Evolutionary conservation across 2,329 filamentous ascomycete species (phyloP), one percentile per base, ranked within the genome.

Genomic region (Geoglossum cookeanum): DNA sequence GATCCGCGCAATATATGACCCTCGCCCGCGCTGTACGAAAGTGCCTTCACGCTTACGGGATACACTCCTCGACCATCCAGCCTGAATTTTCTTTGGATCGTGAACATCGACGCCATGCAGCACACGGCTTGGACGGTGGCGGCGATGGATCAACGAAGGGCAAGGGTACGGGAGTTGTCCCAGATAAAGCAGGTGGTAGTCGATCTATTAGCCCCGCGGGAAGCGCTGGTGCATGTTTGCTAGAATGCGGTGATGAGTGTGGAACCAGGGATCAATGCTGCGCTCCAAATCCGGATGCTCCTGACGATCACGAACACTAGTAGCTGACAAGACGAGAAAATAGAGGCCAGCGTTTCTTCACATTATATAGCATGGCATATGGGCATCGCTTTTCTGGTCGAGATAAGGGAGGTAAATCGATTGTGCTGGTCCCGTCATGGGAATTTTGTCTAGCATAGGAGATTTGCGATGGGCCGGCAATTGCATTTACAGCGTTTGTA

Each of bases 11-110:
- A 65, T 98, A 97, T 72, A 98, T 98, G 91, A 78, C 83, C 61
- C 78, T 98, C 44, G 88, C 91, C 22, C 81, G 81, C 59, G 82
- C 85, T 58, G 86, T 94, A 17, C 79, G 90, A 53, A 83, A 83
- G 65, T 98, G 92, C 65, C 80, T 98, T 2, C 92, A 98, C 69
- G 90, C 81, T 39, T 96, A 94, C 64, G 91, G 92, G 58, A 97
- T 98, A 62, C 92, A 98, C 73, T 94, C 87, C 42, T 91, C 89
- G 39, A 98, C 92, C 11, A 97, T 98, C 63, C 92, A 98, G 70
- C 92, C 92, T 4, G 92, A 98, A 69, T 98, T 74, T 65, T 72
- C 72, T 62, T 67, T 74, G 29, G 68, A 75, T 58, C 65, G 67
- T 4, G 68, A 68, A 17, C 70, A 74, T 61, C 69, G 71, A 35